Conservation (phyloP, 352 stramenopile species). For the Phytophthora tentaculata region DNA sequence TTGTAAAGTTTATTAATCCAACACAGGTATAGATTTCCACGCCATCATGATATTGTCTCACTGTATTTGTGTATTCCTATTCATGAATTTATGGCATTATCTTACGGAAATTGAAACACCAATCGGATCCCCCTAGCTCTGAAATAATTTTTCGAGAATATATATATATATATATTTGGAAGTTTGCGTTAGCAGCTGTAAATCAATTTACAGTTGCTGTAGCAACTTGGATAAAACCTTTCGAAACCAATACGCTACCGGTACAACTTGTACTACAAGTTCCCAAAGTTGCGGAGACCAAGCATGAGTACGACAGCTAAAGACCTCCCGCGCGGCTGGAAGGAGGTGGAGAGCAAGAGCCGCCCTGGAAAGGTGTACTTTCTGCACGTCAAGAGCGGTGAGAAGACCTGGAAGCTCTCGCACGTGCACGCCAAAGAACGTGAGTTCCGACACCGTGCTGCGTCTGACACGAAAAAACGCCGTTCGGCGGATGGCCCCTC, state of each 20-base stretch:
- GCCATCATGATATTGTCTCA: too few relatives aligned
- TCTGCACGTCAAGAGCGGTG: constrained; percentile 81
- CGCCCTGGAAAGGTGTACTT: constrained; percentile 86
- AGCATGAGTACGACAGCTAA: constrained; percentile 53
- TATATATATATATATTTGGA: too few relatives aligned
- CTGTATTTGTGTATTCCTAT: too few relatives aligned
- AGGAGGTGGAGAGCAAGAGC: constrained; percentile 89
- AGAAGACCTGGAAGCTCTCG: constrained; percentile 90
- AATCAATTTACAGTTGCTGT: too few relatives aligned
- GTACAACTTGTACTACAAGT: too few relatives aligned
- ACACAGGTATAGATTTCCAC: too few relatives aligned
- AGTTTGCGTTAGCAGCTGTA: too few relatives aligned
- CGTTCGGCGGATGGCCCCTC: constrained; percentile 23
- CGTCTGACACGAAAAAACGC: constrained; percentile 40
- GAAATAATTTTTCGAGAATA: too few relatives aligned
- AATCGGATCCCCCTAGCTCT: too few relatives aligned
- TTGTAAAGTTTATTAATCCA: too few relatives aligned
- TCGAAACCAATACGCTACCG: not conserved
- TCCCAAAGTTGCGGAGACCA: not conserved
- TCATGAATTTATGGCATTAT: too few relatives aligned
- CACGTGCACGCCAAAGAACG: constrained; percentile 86
- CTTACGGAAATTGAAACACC: too few relatives aligned
- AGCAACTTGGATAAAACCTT: not conserved
- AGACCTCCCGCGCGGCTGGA: constrained; percentile 86
- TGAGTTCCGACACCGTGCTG: constrained; percentile 65